Evolutionary conservation across 2,329 filamentous ascomycete species (phyloP), one percentile per base, ranked within the genome.

Genomic region (Tolypocladium tundrense): DNA sequence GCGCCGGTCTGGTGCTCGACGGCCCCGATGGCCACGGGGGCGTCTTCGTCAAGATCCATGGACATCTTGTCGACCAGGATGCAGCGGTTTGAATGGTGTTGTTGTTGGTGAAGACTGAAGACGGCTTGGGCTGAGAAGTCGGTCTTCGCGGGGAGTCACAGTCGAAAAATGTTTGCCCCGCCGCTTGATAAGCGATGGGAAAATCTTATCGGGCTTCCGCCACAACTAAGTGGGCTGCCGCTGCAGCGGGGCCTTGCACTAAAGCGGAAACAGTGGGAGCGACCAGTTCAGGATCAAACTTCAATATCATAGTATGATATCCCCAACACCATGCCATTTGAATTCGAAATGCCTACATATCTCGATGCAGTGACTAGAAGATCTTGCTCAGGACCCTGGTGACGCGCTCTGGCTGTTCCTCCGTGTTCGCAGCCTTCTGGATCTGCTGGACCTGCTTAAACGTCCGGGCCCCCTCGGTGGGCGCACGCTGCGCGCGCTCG

Each of bases 371-470:
- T 24, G 13, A n/a, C 56, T 67, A 87, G 65, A 88, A 87, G 61
- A 87, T 86, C 71, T 84, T 86, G 73, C 81, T 85, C 62, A 87
- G 68, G 50, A 87, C 81, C 63, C 81, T 78, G 65, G 81, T 79
- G 10, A 86, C 80, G 57, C 79, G 75, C 39, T 82, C 82, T 2
- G 80, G 75, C 66, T 82, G 82, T 55, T 76, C 73, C 54, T 72
- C 72, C 13, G 68, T 68, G 54, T 66, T 70, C 54, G 66, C 72
- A 63, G 75, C 74, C 70, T 81, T 84, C 59, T 74, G 73, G 57
- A 79, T 83, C 61, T 85, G 74, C 59, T 80, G 73, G 58, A 82
- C 84, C 74, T 91, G 88, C 70, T 82, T 85, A 70, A 91, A 91
- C 37, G 84, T 81, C 62, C 69, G 72, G 65, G 62, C 62, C 62